These are phyloP conservation scores for Moricandia arvensis DNA, from an alignment of 345 rosid genomes.

Conservation along the genomic window DNA sequence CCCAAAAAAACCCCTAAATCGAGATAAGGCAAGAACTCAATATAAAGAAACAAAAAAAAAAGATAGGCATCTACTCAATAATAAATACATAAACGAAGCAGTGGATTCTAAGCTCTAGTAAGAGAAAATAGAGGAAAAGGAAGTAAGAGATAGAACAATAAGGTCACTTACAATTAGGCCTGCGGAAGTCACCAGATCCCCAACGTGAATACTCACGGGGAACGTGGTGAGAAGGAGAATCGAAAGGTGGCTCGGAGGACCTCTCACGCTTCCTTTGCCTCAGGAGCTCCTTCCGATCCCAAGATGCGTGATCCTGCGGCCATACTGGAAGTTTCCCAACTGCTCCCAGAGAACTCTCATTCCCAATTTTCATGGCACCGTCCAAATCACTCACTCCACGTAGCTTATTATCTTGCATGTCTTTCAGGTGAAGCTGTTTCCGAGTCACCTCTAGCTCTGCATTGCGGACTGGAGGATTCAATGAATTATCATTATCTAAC, in stretches of 20 bases:
- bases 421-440: slow-evolving; percentile 39
- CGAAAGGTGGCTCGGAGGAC: too few species aligned
- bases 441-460: slow-evolving; percentile 25
- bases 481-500: slow-evolving; percentile 26
- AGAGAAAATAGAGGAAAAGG: neutral
- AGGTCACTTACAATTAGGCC: neutral
- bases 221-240: too few species aligned
- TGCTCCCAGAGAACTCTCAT: slow-evolving; percentile 48
- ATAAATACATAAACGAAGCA: neutral
- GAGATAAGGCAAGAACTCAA: neutral
- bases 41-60: neutral
- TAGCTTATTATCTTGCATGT: slow-evolving; percentile 49
- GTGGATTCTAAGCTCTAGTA: neutral
- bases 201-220: slow-evolving; percentile 22
- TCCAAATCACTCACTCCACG: slow-evolving; percentile 47
- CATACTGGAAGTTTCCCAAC: slow-evolving; percentile 71
- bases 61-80: neutral
- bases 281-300: too few species aligned
- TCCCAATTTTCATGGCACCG: slow-evolving; percentile 48
- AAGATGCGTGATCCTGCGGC: slow-evolving; percentile 18
- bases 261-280: too few species aligned
- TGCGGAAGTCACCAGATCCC: slow-evolving; percentile 39
- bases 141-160: too few species aligned
- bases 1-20: neutral
- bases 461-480: slow-evolving; percentile 20